Evolutionary conservation across 768 basidiomycete species (phyloP).

Genomic region (Cubamyces lactineus): DNA sequence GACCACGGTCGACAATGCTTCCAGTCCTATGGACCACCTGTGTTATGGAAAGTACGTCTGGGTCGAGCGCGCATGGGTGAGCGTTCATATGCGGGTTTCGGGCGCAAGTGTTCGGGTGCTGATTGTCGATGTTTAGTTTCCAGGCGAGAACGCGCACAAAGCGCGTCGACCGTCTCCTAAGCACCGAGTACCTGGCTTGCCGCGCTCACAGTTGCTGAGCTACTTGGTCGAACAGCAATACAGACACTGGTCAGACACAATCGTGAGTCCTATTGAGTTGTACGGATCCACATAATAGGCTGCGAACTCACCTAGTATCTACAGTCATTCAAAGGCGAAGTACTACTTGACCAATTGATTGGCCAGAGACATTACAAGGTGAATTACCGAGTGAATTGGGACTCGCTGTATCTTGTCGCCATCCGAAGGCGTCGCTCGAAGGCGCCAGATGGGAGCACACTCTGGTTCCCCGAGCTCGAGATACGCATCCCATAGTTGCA

Average conservation of each 20-base stretch:
- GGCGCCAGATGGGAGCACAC: neutral
- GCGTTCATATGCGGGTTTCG: neutral
- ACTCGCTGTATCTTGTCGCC: neutral
- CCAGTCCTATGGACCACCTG: neutral
- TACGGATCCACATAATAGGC: too few relatives aligned
- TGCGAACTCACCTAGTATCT: neutral
- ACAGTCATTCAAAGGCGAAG: neutral
- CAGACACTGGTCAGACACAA: neutral
- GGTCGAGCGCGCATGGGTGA: neutral
- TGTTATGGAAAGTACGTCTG: neutral
- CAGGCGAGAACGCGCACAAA: neutral
- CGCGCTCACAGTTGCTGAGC: neutral
- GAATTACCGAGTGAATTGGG: neutral
- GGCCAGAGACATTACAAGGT: neutral
- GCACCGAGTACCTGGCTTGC: neutral
- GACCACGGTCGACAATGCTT: neutral
- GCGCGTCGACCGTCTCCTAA: neutral
- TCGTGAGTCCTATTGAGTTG: neutral
- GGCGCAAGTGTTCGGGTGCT: neutral
- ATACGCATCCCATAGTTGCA: neutral
- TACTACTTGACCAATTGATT: neutral
- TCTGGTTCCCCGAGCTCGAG: conserved; percentile 9
- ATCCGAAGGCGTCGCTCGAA: neutral
- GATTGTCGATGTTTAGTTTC: neutral
- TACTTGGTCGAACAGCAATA: neutral